Evolutionary conservation across 768 basidiomycete genomes (phyloP), one percentile per base, ranked within the genome.

Genomic region (Exidia glandulosa): DNA sequence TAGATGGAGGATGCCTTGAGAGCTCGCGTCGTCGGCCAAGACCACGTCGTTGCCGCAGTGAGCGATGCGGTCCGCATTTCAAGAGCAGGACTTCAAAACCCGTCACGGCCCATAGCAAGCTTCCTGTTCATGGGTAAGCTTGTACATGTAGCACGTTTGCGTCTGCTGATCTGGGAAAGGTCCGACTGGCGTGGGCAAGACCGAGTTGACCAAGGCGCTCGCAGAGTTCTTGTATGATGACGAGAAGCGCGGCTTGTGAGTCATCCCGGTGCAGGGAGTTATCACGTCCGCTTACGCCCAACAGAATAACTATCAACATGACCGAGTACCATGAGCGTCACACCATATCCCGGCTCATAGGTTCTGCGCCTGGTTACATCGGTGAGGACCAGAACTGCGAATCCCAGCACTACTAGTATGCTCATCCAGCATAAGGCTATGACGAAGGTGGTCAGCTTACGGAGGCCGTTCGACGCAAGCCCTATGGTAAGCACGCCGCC

Each of bases 311-410:
- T 61, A 91, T 95, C 68, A 94, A 96, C 65, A 94, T 95, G 91
- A 88, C 89, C n/a, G 90, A 96, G 81, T 96, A 88, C 66, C 89
- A 91, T 57, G 94, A 94, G 64, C 82, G 93, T 58, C 91, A 97
- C 67, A 92, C 91, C 0, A 86, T 97, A 57, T 90, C 91, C 0
- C 80, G 93, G 3, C 75, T 97, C 27, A 91, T 97, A 57, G 95
- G 94, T 59, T 89, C 92, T 2, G 90, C 93, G 0, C 91, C 94
- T 7, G 94, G 94, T 3, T 95, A 94, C 67, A 86, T 96, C 5
- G 86, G 85, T 9, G 82, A 83, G 63, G 85, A 86, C 61, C 84
- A 85, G 64, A 79, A 82, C 32, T 89, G 88, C 82, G 62, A 59
- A 77, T 37, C 19, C 23, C 64, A 47, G n/a, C 57, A 23, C n/a